Percentiles rank a stretch among this genome's conserved stretches.
Conservation (phyloP, 1,284 basidiomycete species). For the Ustilago lituana region DNA sequence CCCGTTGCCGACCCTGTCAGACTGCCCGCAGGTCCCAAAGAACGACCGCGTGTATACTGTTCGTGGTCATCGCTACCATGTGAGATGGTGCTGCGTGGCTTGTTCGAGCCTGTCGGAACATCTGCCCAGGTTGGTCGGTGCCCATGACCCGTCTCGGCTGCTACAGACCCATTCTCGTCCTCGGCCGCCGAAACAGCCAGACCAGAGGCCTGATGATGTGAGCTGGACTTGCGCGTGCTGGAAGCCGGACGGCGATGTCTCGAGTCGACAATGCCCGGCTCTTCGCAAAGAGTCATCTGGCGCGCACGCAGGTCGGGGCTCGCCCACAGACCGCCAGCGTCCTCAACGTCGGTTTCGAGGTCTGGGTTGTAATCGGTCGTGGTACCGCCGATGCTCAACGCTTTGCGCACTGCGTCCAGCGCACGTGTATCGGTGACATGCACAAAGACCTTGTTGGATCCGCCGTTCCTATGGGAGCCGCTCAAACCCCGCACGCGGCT, state of each 20-base stretch:
- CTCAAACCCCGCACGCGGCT: conserved; percentile 25
- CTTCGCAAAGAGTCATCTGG: conserved; percentile 15
- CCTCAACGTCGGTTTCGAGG: conserved; percentile 32
- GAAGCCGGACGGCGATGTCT: conserved; percentile 14
- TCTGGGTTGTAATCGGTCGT: conserved; percentile 48
- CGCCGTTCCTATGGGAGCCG: conserved; percentile 16
- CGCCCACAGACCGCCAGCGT: conserved; percentile 21
- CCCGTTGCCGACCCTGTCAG: conserved; percentile 13
- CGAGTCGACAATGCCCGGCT: conserved; percentile 12
- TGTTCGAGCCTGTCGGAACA: conserved; percentile 13
- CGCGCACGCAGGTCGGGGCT: conserved; percentile 24
- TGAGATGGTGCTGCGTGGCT: conserved; percentile 32
- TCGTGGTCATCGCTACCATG: conserved; percentile 43
- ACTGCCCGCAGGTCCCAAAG: conserved; percentile 34
- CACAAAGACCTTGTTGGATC: conserved; percentile 53
- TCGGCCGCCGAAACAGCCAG: conserved; percentile 10
- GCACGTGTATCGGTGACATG: conserved; percentile 58
- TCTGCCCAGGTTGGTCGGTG: conserved; percentile 34
- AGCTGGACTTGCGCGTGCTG: conserved; percentile 14
- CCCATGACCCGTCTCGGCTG: background rate
- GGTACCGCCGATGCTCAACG: conserved; percentile 61
- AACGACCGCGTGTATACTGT: conserved; percentile 39
- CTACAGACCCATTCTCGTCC: background rate
- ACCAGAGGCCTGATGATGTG: conserved; percentile 22
- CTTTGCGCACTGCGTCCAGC: conserved; percentile 50